Evolutionary conservation across 805 yeast genomes (phyloP).

Genomic region (Zygosaccharomyces bailii): DNA sequence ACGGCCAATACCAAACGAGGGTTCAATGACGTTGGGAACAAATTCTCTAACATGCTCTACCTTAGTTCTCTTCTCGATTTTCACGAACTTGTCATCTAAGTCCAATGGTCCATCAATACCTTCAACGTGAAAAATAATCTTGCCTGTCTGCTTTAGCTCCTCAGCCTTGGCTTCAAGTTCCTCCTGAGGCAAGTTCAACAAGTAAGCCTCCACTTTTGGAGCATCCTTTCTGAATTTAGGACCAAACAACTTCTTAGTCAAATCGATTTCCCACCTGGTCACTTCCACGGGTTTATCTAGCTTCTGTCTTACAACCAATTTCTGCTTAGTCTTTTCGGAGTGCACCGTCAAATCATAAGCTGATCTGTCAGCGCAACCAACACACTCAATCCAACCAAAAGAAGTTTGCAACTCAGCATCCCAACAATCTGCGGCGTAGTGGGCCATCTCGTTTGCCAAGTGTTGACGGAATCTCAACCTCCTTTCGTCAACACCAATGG

Average conservation of each 20-base stretch:
- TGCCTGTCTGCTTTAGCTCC: constrained; percentile 59
- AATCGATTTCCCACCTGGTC: constrained; percentile 77
- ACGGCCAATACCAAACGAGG: constrained; percentile 99
- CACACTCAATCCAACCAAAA: constrained; percentile 99
- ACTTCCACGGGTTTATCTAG: constrained; percentile 80
- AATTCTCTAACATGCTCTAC: constrained; percentile 91
- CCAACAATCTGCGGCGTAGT: constrained; percentile 99
- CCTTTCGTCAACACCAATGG: constrained; percentile 83
- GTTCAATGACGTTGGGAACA: constrained; percentile 97
- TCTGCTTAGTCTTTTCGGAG: constrained; percentile 90
- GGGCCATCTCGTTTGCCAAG: constrained; percentile 99
- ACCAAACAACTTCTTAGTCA: constrained; percentile 94
- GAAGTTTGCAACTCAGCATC: constrained; percentile 95
- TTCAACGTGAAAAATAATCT: constrained; percentile 64
- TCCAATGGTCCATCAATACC: constrained; percentile 64
- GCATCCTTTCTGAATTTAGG: constrained; percentile 98
- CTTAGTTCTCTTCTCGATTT: constrained; percentile 72
- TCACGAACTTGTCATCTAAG: constrained; percentile 66
- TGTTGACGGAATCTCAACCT: constrained; percentile 97
- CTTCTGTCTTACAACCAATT: constrained; percentile 88
- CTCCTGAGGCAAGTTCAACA: constrained; percentile 71
- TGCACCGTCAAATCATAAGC: constrained; percentile 97
- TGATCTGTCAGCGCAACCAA: constrained; percentile 99
- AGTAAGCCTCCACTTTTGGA: constrained; percentile 81
- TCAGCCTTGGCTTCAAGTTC: constrained; percentile 74